Conservation (phyloP, 2,329 filamentous ascomycete species). For the Pyricularia pennisetigena region DNA sequence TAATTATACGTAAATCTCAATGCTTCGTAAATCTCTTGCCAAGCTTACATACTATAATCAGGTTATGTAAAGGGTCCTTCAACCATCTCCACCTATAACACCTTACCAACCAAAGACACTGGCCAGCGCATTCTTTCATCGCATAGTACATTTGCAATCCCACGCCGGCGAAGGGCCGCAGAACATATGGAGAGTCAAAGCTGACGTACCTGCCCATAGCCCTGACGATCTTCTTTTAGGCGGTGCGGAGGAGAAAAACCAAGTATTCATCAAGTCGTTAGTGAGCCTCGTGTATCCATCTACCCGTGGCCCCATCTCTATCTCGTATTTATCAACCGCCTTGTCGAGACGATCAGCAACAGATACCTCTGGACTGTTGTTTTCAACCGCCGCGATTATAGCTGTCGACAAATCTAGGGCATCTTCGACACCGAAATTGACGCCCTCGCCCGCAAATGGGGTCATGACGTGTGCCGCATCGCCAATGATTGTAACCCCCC, state of each 20-base stretch:
- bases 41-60: not conserved
- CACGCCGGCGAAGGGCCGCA: not conserved
- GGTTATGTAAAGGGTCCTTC: not conserved
- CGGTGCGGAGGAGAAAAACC: conserved; percentile 35
- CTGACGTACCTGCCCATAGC: conserved; percentile 20
- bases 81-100: not conserved
- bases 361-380: not conserved
- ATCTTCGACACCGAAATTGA: conserved; percentile 45
- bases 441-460: conserved; percentile 23
- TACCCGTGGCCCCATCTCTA: conserved; percentile 26
- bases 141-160: not conserved
- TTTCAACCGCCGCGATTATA: conserved; percentile 21
- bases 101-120: not conserved
- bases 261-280: conserved; percentile 26
- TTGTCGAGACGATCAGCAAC: conserved; percentile 18
- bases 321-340: conserved; percentile 24
- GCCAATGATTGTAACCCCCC: conserved; percentile 44
- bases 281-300: conserved; percentile 16
- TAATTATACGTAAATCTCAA: not conserved
- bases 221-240: conserved; percentile 31
- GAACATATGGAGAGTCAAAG: not conserved
- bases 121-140: not conserved
- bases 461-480: conserved; percentile 53
- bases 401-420: conserved; percentile 35
- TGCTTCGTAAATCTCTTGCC: not conserved